Evolutionary conservation across 305 asterid genomes (phyloP).

Genomic region (Plantago lanceolata): DNA sequence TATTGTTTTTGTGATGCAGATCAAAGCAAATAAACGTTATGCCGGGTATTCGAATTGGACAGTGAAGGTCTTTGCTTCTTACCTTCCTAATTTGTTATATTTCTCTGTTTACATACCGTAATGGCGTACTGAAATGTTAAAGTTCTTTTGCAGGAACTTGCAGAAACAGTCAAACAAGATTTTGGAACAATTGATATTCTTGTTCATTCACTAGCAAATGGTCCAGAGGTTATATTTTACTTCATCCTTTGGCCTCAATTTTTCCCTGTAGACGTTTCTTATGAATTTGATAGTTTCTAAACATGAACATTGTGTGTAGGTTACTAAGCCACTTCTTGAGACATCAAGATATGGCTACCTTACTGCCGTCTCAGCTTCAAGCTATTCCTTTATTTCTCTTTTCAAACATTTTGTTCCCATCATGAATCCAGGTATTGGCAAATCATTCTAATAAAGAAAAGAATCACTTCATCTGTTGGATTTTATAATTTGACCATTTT

Average conservation of each 20-base stretch:
- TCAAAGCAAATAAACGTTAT: constrained; percentile 83
- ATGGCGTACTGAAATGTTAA: neutral
- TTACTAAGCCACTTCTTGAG: constrained; percentile 70
- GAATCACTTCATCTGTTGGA: neutral
- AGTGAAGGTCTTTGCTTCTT: constrained; percentile 60
- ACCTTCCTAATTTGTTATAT: constrained; percentile 11
- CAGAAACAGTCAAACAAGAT: constrained; percentile 82
- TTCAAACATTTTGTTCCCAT: constrained; percentile 73
- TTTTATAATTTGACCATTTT: constrained; percentile 6
- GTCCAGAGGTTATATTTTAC: constrained; percentile 67
- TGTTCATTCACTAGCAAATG: constrained; percentile 97
- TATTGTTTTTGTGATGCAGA: constrained; percentile 41
- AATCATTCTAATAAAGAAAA: neutral
- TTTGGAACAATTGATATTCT: constrained; percentile 94
- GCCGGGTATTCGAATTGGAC: constrained; percentile 90
- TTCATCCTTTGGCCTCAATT: neutral
- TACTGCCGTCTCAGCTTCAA: constrained; percentile 89
- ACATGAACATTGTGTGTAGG: constrained; percentile 39
- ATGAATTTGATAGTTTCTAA: constrained; percentile 14
- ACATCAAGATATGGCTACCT: constrained; percentile 90
- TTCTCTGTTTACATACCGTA: neutral
- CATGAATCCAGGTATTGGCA: constrained; percentile 64
- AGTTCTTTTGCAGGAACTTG: constrained; percentile 62
- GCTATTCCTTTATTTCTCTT: constrained; percentile 81
- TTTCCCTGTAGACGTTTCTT: constrained; percentile 2